Percentiles rank a stretch among this genome's conserved stretches.
phyloP scores from a whole-genome alignment of 805 yeast genomes.

The Ogataea paraovalis region DNA sequence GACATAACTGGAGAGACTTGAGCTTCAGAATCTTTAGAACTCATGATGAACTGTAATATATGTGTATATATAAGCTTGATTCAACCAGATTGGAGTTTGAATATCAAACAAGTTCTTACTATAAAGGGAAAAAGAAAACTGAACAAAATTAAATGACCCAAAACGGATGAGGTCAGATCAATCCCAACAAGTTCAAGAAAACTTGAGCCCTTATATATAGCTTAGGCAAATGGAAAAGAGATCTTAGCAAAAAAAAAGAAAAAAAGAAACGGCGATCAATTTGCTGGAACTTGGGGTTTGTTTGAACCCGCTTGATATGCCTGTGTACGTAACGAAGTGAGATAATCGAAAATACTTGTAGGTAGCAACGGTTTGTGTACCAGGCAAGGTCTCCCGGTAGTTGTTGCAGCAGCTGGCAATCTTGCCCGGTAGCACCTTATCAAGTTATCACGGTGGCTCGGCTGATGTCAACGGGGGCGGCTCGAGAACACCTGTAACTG shows the following conservation, averaged over 20 bases:
- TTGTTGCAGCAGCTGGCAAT: too few relatives aligned
- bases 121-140: background rate
- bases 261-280: background rate
- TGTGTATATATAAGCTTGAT: background rate
- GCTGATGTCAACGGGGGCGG: too few relatives aligned
- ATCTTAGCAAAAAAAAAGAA: background rate
- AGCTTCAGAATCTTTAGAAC: slow-evolving; percentile 17
- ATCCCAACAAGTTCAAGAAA: background rate
- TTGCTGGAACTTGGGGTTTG: too few relatives aligned
- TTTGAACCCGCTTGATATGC: background rate
- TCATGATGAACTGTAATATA: slow-evolving; percentile 3
- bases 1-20: slow-evolving; percentile 16
- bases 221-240: background rate
- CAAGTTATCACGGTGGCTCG: too few relatives aligned
- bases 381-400: too few relatives aligned
- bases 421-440: too few relatives aligned
- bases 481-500: too few relatives aligned
- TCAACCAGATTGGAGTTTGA: background rate
- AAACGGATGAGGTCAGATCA: background rate
- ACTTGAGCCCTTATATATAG: background rate
- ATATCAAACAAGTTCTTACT: background rate
- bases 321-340: too few relatives aligned
- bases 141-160: background rate
- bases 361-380: too few relatives aligned
- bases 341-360: background rate